Evolutionary conservation across 495 filamentous ascomycete species (phyloP).

Genomic region (Talaromyces ruber): DNA sequence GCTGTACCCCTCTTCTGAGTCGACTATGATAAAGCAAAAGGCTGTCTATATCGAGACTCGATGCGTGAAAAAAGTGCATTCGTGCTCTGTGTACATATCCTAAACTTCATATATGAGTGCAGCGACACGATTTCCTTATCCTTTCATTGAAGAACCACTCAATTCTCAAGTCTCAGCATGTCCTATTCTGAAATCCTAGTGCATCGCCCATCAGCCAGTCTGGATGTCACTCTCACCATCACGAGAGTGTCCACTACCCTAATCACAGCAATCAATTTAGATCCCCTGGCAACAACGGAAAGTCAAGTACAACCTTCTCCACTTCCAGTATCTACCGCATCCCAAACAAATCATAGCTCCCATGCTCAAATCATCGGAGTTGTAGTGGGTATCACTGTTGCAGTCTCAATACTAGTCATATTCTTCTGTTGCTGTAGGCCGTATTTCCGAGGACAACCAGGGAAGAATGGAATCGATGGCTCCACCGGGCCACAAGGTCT

Average conservation of each 20-base stretch:
- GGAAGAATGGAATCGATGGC: background rate
- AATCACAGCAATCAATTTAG: background rate
- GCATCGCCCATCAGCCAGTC: background rate
- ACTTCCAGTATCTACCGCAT: background rate
- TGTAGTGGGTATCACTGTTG: conserved; percentile 1
- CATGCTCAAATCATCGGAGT: conserved; percentile 4
- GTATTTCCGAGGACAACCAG: background rate
- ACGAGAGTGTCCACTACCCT: conserved; percentile 3
- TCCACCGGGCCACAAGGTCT: background rate
- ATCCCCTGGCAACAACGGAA: background rate
- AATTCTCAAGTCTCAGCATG: background rate
- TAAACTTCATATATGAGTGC: no score
- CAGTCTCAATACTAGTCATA: background rate
- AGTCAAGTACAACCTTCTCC: conserved; percentile 4
- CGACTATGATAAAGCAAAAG: no score
- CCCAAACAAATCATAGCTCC: background rate
- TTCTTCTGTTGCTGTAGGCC: conserved; percentile 2
- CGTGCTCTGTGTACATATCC: no score
- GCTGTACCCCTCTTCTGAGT: no score
- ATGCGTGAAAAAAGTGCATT: no score
- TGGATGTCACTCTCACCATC: conserved; percentile 2
- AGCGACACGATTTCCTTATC: background rate
- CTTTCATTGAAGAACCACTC: background rate
- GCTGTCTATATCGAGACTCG: no score
- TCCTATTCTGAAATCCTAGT: conserved; percentile 2